phyloP scores from a whole-genome alignment of 31 red algal genomes.

The Odonthalia washingtoniensis region DNA sequence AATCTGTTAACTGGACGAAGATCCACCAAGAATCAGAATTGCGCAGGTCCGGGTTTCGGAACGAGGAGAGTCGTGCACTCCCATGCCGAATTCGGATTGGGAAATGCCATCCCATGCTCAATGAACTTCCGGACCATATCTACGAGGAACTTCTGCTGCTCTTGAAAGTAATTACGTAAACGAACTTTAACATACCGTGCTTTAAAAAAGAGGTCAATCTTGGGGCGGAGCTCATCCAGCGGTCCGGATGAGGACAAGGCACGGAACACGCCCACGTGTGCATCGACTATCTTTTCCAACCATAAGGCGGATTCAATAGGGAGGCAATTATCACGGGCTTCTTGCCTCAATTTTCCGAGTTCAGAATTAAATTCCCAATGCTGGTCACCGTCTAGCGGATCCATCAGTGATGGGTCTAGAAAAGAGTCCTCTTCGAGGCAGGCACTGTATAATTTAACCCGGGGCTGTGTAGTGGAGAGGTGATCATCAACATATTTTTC shows the following conservation, averaged over 20 bases:
- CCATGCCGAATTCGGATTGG: slow-evolving; percentile 27
- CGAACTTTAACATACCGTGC: neutral
- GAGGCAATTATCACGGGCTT: neutral
- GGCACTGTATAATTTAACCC: too few relatives aligned
- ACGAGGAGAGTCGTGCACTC: slow-evolving; percentile 9
- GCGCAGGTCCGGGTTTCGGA: slow-evolving; percentile 9
- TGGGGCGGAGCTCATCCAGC: neutral
- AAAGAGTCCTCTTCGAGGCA: too few relatives aligned
- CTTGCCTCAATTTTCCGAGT: too few relatives aligned
- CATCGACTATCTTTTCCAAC: neutral
- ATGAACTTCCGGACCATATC: neutral
- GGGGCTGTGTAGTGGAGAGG: too few relatives aligned
- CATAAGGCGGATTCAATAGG: neutral
- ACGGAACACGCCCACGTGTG: neutral
- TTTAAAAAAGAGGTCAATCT: neutral
- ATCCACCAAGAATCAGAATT: slow-evolving; percentile 29
- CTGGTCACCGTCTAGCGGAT: too few relatives aligned
- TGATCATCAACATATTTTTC: too few relatives aligned
- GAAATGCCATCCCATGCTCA: neutral
- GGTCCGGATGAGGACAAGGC: neutral
- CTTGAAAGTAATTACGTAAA: slow-evolving; percentile 11
- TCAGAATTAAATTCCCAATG: too few relatives aligned
- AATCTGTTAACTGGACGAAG: neutral
- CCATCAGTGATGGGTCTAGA: too few relatives aligned
- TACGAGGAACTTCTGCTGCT: neutral